Conservation (phyloP, 2,329 filamentous ascomycete genomes). For the Colletotrichum sp. region DNA sequence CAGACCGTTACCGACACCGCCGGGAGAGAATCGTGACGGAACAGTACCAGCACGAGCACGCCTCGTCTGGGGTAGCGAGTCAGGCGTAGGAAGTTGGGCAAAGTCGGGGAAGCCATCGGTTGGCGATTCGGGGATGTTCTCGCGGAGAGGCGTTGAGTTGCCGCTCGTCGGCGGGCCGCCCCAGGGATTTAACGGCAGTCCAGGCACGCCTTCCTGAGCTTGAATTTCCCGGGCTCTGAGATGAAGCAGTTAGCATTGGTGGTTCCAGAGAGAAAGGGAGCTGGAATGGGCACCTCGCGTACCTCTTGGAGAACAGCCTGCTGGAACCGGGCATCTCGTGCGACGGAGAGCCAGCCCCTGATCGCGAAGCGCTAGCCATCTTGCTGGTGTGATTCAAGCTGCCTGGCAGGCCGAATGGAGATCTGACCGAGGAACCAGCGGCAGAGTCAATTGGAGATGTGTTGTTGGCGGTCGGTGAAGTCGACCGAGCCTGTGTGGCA, state of each 20-base stretch:
- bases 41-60: conserved; percentile 92
- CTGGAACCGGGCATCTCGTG: conserved; percentile 79
- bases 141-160: conserved; percentile 92
- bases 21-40: conserved; percentile 90
- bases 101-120: conserved; percentile 96
- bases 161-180: conserved; percentile 95
- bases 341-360: conserved; percentile 94
- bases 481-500: conserved; percentile 73
- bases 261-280: neutral
- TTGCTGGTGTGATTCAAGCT: conserved; percentile 64
- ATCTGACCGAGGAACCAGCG: conserved; percentile 66
- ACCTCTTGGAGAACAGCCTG: conserved; percentile 93
- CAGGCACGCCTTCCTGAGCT: conserved; percentile 87
- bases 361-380: conserved; percentile 68
- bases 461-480: conserved; percentile 79
- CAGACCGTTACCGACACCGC: conserved; percentile 67
- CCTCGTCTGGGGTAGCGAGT: conserved; percentile 71
- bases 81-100: conserved; percentile 71
- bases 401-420: conserved; percentile 74
- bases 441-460: conserved; percentile 82
- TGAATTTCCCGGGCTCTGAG: conserved; percentile 94
- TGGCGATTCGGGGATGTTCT: conserved; percentile 96
- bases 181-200: conserved; percentile 77
- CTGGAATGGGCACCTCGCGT: conserved; percentile 41
- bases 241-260: conserved; percentile 15